Conservation (phyloP, 108 stramenopile species). For the Cyclostephanos tholiformis region DNA sequence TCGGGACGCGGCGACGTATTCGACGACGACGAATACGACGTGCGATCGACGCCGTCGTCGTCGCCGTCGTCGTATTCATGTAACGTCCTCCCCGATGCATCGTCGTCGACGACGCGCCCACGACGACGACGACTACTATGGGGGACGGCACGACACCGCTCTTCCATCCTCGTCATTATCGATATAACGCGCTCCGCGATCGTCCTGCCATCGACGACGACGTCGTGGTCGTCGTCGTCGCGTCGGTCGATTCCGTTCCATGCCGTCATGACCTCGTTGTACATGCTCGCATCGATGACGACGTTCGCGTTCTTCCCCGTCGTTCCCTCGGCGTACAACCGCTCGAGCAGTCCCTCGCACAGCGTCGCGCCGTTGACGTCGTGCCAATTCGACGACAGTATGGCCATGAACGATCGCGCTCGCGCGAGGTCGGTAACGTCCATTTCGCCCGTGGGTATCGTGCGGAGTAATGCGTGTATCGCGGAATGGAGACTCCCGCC, state of each 20-base stretch:
- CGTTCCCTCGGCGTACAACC: constrained; percentile 22
- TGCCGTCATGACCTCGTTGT: constrained; percentile 45
- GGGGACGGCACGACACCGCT: no score
- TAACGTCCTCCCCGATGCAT: no score
- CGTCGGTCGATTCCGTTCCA: constrained; percentile 37
- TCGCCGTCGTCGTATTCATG: no score
- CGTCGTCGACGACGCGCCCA: no score
- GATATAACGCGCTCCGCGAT: constrained; percentile 28
- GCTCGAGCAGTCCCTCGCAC: constrained; percentile 31
- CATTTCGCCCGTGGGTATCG: constrained; percentile 29
- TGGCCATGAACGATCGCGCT: constrained; percentile 35
- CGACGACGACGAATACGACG: no score
- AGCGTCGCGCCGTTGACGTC: constrained; percentile 37
- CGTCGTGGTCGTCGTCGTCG: no score
- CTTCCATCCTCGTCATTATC: constrained; percentile 17
- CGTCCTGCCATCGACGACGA: constrained; percentile 21
- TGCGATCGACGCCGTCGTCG: no score
- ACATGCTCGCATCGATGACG: constrained; percentile 36
- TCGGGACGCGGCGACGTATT: no score
- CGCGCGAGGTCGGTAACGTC: constrained; percentile 16
- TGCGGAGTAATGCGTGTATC: constrained; percentile 24
- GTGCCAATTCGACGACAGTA: constrained; percentile 28
- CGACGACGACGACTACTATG: no score
- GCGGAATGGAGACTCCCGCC: constrained; percentile 33
- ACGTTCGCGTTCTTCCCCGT: constrained; percentile 11